Base-by-base conservation (phyloP, 768 basidiomycete species). In the Cubamyces sp. region DNA sequence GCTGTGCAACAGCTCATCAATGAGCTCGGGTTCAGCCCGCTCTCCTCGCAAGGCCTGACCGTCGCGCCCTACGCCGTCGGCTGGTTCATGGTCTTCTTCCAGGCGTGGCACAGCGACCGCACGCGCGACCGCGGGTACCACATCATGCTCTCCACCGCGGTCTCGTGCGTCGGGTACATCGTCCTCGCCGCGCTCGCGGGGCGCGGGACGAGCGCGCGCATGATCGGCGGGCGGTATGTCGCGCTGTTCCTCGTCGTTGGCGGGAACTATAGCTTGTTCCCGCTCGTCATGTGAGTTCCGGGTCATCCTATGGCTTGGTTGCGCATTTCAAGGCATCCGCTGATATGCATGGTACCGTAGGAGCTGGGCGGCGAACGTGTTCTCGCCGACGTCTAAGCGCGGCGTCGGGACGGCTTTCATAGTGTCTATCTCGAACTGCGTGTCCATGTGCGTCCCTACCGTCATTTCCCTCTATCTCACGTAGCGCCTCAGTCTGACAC, bases 321-420 rank as follows among this genome's bases (percentile, higher is more conserved):
- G n/a, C n/a, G n/a, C n/a, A n/a, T n/a, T n/a, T n/a, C n/a, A n/a
- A n/a, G n/a, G n/a, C n/a, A 30, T 30, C 3, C 3, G 28, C 28
- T 30, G 28, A 30, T 30, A 30, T 30, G 28, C 28, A 30, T 30
- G 9, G 11, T 34, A 34, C 4, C 54, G 39, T 61, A 84, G 83
- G 82, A 82, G 81, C 67, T 86, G 84, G 84, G 84, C 83, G 16
- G 81, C 83, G 5, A 84, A 84, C 66, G 74, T 78, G 0, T 84
- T 86, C 68, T 81, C 84, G 6, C 84, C 84, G 12, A 86, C 84
- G 8, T 83, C 82, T 1, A 86, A 86, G 67, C 78, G 84, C 26
- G 84, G 84, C 42, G 84, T 84, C 53, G 84, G 84, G 4, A 84
- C 84, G 0, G 83, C 83, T 3, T 85, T 86, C 67, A 82, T 85